Conservation (phyloP, 192 early-diverging fungal species). For the Phycomyces nitens region DNA sequence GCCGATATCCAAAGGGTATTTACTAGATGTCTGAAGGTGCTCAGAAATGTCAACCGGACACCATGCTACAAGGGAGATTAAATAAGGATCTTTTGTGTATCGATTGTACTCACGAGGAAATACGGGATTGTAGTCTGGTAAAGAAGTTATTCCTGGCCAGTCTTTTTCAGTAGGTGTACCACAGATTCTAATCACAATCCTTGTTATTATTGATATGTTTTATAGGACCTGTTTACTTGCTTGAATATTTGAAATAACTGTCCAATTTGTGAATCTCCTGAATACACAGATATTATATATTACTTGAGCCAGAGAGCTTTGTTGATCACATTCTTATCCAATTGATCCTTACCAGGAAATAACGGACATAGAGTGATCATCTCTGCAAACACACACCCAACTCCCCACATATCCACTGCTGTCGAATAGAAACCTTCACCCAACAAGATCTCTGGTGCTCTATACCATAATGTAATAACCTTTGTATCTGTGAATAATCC, state of each 20-base stretch:
- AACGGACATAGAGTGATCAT: slow-evolving; percentile 76
- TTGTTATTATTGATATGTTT: neutral
- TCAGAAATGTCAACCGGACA: no score
- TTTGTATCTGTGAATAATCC: no score
- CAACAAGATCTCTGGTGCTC: slow-evolving; percentile 93
- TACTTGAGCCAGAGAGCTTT: no score
- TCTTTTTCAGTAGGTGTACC: slow-evolving; percentile 73
- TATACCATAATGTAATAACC: slow-evolving; percentile 93
- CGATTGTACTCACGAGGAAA: slow-evolving; percentile 44
- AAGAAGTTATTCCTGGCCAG: slow-evolving; percentile 49
- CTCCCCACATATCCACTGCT: slow-evolving; percentile 95
- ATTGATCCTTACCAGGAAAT: slow-evolving; percentile 67
- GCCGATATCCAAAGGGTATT: no score
- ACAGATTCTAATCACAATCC: slow-evolving; percentile 32
- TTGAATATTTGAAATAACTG: slow-evolving; percentile 55
- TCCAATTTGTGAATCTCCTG: slow-evolving; percentile 59
- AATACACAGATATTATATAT: neutral
- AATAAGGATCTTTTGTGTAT: neutral
- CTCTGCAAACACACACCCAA: slow-evolving; percentile 97
- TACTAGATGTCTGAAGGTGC: no score
- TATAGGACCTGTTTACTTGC: slow-evolving; percentile 1
- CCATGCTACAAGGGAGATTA: no score
- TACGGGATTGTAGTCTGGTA: slow-evolving; percentile 45
- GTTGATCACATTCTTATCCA: neutral
- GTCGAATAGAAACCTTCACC: slow-evolving; percentile 88